Conservation (phyloP, 257 asterid genomes). For the Solanum virginianum region DNA sequence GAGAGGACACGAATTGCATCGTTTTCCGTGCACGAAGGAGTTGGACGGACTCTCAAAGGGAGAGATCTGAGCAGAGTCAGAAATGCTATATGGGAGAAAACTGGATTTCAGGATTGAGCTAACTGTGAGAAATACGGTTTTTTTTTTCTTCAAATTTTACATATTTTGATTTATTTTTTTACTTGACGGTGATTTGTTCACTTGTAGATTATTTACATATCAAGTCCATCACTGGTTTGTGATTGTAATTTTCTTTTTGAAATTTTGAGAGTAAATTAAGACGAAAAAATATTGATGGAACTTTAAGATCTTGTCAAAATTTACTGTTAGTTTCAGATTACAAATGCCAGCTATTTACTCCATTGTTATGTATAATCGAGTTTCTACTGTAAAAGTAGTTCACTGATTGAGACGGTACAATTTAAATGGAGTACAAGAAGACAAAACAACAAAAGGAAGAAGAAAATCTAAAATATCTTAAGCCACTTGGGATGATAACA, state of each 20-base stretch:
- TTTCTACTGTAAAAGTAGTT: not conserved
- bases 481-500: not conserved
- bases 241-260: not conserved
- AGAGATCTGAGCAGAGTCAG: conserved; percentile 96
- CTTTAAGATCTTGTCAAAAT: not conserved
- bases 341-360: not conserved
- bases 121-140: not conserved
- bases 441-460: not conserved
- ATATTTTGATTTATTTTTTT: not conserved
- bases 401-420: not conserved
- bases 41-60: conserved; percentile 90
- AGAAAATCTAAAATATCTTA: not conserved
- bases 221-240: not conserved
- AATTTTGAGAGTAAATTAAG: not conserved
- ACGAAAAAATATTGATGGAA: not conserved
- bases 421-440: not conserved
- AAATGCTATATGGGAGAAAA: conserved; percentile 94
- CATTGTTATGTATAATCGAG: not conserved
- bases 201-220: not conserved
- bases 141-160: not conserved
- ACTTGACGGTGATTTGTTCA: not conserved
- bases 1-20: conserved; percentile 55
- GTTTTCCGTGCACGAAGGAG: conserved; percentile 87
- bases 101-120: conserved; percentile 59
- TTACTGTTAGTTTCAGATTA: not conserved